Evolutionary conservation across 306 rosid species (phyloP).

Genomic region (Abrus precatorius): DNA sequence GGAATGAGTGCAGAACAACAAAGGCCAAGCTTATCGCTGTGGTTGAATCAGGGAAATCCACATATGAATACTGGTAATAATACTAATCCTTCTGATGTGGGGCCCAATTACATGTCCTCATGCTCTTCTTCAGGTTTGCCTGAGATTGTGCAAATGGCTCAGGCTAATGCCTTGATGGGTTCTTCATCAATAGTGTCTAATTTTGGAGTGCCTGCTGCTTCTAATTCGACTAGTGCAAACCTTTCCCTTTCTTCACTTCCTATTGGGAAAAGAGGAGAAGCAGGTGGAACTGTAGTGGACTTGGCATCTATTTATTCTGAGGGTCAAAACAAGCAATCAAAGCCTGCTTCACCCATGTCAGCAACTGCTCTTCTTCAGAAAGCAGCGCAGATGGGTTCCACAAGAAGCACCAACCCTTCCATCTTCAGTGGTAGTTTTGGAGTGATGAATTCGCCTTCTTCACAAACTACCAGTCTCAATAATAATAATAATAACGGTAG

Average conservation of each 20-base stretch:
- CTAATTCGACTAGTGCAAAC: constrained; percentile 51
- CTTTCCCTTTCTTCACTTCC: constrained; percentile 60
- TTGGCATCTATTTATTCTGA: constrained; percentile 42
- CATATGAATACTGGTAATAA: constrained; percentile 5
- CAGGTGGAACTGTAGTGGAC: constrained; percentile 38
- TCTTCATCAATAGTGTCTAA: constrained; percentile 59
- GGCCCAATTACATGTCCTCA: constrained; percentile 53
- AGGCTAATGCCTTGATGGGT: constrained; percentile 56
- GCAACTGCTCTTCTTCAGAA: constrained; percentile 74
- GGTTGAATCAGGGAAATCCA: constrained; percentile 71
- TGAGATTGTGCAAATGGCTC: constrained; percentile 67
- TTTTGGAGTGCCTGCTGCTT: constrained; percentile 49
- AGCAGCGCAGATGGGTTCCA: constrained; percentile 81
- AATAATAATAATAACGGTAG: constrained; percentile 21
- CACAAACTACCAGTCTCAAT: constrained; percentile 47
- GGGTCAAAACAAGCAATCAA: constrained; percentile 43
- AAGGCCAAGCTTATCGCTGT: constrained; percentile 77
- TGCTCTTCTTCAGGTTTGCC: constrained; percentile 55
- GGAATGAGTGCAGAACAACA: constrained; percentile 41
- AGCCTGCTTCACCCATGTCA: constrained; percentile 72
- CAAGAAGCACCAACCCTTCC: constrained; percentile 59
- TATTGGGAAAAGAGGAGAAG: constrained; percentile 55
- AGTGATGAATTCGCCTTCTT: constrained; percentile 64
- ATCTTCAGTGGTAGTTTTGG: constrained; percentile 64
- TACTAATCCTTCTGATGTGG: constrained; percentile 47